Percentiles rank a stretch among this genome's conserved stretches.
Evolutionary conservation across 2,329 filamentous ascomycete species (phyloP).

Genomic region (Curvularia sp.): DNA sequence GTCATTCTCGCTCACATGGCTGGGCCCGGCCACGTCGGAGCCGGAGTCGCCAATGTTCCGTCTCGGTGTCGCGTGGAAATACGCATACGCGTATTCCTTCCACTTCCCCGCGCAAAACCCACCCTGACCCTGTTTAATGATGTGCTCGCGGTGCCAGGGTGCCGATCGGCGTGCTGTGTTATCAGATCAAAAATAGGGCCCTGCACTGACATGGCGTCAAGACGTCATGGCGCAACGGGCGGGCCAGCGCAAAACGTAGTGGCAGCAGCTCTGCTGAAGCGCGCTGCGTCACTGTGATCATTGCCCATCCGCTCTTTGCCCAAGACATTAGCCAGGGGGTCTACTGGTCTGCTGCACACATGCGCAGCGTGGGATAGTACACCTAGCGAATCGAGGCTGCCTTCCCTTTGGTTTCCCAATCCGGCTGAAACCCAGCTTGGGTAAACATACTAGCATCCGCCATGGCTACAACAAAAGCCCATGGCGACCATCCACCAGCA

Average conservation of each 20-base stretch:
- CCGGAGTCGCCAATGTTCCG: neutral
- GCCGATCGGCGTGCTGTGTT: neutral
- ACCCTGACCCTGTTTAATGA: neutral
- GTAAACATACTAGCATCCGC: neutral
- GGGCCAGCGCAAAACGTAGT: conserved; percentile 8
- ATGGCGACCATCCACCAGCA: conserved; percentile 29
- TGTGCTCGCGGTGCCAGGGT: neutral
- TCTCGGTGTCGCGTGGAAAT: neutral
- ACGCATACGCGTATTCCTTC: neutral
- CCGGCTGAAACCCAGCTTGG: neutral
- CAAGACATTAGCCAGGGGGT: neutral
- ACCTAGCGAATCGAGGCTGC: neutral
- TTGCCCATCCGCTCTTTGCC: neutral
- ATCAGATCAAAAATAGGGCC: neutral
- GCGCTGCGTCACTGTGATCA: conserved; percentile 21
- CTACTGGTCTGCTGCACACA: neutral
- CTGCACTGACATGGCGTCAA: conserved; percentile 1
- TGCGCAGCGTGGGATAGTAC: neutral
- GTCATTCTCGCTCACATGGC: neutral
- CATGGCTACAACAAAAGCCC: conserved; percentile 25
- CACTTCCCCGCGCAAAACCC: neutral
- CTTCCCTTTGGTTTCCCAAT: neutral
- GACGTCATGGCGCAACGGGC: conserved; percentile 15
- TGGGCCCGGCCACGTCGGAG: neutral
- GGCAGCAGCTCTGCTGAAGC: conserved; percentile 19